These are phyloP conservation scores for Colletotrichum limetticola DNA, from an alignment of 2,329 filamentous ascomycete species.

Conservation along the genomic window DNA sequence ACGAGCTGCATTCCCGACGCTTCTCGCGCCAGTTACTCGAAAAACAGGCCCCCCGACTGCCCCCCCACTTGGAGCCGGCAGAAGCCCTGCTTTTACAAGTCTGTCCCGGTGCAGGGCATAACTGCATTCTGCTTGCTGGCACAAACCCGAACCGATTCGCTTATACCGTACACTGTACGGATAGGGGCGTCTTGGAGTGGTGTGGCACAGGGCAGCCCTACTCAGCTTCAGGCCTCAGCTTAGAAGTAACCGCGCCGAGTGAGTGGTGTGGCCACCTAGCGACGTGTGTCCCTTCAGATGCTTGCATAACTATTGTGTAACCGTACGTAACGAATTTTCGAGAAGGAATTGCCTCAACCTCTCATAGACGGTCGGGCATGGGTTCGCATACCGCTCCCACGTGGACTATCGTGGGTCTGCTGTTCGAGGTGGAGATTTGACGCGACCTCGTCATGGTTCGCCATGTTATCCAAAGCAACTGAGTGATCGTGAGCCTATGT, in stretches of 20 bases:
- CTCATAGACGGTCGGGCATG: slow-evolving; percentile 17
- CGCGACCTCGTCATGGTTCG: slow-evolving; percentile 22
- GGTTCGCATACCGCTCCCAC: slow-evolving; percentile 34
- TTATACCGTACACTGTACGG: neutral
- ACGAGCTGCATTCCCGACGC: slow-evolving; percentile 31
- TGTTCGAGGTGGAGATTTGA: slow-evolving; percentile 29
- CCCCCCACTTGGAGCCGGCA: slow-evolving; percentile 20
- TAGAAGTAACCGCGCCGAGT: neutral
- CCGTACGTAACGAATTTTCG: slow-evolving; percentile 24
- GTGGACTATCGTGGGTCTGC: slow-evolving; percentile 30
- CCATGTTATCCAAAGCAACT: slow-evolving; percentile 3
- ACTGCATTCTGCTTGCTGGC: neutral
- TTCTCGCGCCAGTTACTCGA: slow-evolving; percentile 29
- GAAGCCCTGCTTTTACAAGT: slow-evolving; percentile 18
- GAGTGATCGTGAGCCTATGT: neutral
- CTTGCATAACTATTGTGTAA: neutral
- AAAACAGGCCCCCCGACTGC: slow-evolving; percentile 6
- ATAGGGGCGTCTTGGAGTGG: neutral
- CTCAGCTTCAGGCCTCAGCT: slow-evolving; percentile 7
- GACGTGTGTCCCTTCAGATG: neutral
- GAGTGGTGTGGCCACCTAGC: neutral
- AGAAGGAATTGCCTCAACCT: slow-evolving; percentile 30
- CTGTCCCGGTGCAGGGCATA: neutral
- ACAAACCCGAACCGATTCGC: slow-evolving; percentile 2
- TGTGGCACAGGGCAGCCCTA: slow-evolving; percentile 20